These are phyloP conservation scores for Fusarium nurragi DNA, from an alignment of 2,329 filamentous ascomycete species.

Conservation along the genomic window DNA sequence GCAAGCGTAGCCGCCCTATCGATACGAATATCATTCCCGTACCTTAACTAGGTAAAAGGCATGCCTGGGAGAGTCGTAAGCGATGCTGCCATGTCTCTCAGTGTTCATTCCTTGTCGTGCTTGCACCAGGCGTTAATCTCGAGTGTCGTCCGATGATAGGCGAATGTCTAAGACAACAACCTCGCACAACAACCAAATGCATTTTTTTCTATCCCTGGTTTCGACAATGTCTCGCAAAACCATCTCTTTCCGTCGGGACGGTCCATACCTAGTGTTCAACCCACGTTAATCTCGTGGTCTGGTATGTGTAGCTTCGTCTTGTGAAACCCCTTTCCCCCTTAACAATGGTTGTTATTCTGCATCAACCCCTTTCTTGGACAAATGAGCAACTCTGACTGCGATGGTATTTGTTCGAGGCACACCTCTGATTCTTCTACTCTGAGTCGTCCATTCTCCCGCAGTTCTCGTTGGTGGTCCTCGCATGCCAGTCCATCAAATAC, in stretches of 20 bases:
- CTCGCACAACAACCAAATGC: neutral
- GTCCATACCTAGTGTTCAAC: slow-evolving; percentile 7
- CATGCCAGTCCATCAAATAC: slow-evolving; percentile 8
- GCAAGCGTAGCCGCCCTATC: neutral
- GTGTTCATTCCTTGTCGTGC: slow-evolving; percentile 2
- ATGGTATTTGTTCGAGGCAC: neutral
- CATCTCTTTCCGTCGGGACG: slow-evolving; percentile 31
- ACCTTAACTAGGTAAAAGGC: slow-evolving; percentile 6
- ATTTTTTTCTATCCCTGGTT: slow-evolving; percentile 19
- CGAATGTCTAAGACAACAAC: slow-evolving; percentile 17
- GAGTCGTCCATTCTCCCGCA: neutral
- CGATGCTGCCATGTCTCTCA: neutral
- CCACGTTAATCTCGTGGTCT: slow-evolving; percentile 1
- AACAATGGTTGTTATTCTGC: neutral
- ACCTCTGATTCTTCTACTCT: neutral
- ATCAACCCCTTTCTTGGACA: neutral
- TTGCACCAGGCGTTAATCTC: neutral
- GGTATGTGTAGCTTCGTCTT: slow-evolving; percentile 4
- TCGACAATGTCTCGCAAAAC: slow-evolving; percentile 14
- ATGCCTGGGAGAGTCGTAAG: neutral
- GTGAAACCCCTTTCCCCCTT: neutral
- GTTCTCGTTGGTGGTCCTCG: neutral
- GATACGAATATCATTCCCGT: neutral
- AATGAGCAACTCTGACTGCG: neutral
- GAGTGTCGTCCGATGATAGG: neutral